These are phyloP conservation scores for Gossypium arboreum DNA, from an alignment of 345 rosid genomes.

Conservation along the genomic window DNA sequence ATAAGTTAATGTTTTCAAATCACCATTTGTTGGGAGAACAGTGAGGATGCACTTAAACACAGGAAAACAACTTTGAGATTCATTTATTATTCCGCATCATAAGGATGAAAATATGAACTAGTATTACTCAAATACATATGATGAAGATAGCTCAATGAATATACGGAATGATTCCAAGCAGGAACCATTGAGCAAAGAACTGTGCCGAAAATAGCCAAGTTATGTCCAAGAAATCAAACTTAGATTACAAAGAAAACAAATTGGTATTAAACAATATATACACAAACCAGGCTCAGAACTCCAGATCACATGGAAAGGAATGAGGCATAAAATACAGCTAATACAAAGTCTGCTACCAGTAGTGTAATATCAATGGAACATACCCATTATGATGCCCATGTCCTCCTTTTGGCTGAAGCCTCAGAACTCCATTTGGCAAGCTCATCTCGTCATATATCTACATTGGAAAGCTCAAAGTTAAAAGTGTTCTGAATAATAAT, in stretches of 20 bases:
- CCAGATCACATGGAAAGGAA: neutral
- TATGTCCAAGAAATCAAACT: neutral
- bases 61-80: neutral
- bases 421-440: conserved; percentile 83
- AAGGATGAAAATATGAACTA: neutral
- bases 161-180: neutral
- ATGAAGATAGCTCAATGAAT: neutral
- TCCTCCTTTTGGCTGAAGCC: conserved; percentile 85
- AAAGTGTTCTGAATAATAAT: neutral
- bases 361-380: conserved; percentile 1
- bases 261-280: neutral
- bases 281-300: neutral
- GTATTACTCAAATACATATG: neutral
- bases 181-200: neutral
- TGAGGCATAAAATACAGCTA: neutral
- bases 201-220: neutral
- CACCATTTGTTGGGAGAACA: neutral
- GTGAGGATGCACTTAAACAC: neutral
- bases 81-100: neutral
- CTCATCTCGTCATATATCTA: conserved; percentile 88
- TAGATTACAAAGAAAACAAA: neutral
- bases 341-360: neutral
- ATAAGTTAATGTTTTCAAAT: neutral
- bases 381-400: conserved; percentile 94
- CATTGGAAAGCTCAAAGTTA: conserved; percentile 15